phyloP scores from a whole-genome alignment of 805 yeast genomes.

The Hanseniaspora lachancei region DNA sequence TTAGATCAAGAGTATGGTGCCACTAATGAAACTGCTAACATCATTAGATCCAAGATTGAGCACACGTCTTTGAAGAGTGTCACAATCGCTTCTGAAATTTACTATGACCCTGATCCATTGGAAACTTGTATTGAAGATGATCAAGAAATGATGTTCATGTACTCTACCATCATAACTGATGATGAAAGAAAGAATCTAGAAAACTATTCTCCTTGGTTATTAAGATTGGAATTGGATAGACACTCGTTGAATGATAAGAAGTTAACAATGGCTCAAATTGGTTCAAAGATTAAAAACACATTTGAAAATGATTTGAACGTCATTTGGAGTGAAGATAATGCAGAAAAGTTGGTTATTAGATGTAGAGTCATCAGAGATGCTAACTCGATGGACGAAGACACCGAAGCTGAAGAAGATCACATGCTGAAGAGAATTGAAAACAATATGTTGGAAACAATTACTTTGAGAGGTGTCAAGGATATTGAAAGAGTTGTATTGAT shows the following conservation, averaged over 20 bases:
- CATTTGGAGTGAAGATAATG: conserved; percentile 98
- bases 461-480: conserved; percentile 91
- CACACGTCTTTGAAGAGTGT: conserved; percentile 91
- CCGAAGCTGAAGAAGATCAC: conserved; percentile 92
- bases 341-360: conserved; percentile 90
- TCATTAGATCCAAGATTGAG: conserved; percentile 90
- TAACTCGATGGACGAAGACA: conserved; percentile 81
- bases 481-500: conserved; percentile 71
- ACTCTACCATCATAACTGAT: conserved; percentile 95
- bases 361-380: conserved; percentile 98
- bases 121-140: conserved; percentile 94
- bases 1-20: conserved; percentile 64
- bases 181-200: conserved; percentile 88
- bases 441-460: conserved; percentile 88
- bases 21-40: conserved; percentile 88
- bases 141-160: conserved; percentile 91
- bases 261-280: conserved; percentile 94
- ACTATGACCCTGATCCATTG: conserved; percentile 95
- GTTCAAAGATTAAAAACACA: conserved; percentile 82
- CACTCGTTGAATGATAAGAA: conserved; percentile 98
- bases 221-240: conserved; percentile 93
- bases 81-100: conserved; percentile 93
- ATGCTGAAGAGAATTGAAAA: conserved; percentile 88
- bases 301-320: conserved; percentile 93
- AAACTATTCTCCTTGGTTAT: conserved; percentile 94